A percentile compares a stretch with the other conserved stretches of the same genome.
Conservation (phyloP, 2,329 filamentous ascomycete genomes). For the Arthroderma sp. region DNA sequence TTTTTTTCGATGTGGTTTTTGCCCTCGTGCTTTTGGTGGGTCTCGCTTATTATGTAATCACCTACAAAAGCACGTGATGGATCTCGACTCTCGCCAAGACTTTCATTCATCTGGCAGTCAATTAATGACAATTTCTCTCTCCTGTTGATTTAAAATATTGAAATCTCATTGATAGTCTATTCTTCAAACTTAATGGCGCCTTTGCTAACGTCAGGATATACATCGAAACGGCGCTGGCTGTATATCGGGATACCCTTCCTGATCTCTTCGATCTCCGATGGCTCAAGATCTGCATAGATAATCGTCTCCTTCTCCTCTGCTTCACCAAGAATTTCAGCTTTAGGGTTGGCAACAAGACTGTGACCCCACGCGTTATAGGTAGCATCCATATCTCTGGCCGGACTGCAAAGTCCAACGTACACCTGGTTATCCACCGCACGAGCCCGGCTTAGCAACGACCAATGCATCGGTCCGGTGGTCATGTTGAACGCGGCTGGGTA, state of each 20-base stretch:
- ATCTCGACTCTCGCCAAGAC: background rate
- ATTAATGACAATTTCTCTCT: background rate
- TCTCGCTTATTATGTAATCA: constrained; percentile 8
- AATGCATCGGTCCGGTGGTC: constrained; percentile 85
- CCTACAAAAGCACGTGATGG: background rate
- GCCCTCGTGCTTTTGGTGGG: constrained; percentile 3
- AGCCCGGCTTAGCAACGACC: constrained; percentile 68
- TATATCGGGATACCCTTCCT: constrained; percentile 74
- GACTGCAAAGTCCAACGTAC: constrained; percentile 85
- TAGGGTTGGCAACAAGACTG: constrained; percentile 74
- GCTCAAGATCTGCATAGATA: constrained; percentile 58
- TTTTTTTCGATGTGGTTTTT: background rate
- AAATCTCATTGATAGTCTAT: constrained; percentile 6
- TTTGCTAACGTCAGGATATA: constrained; percentile 79
- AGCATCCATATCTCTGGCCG: constrained; percentile 63
- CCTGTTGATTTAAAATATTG: background rate
- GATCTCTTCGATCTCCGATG: constrained; percentile 56
- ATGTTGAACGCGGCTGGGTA: constrained; percentile 97
- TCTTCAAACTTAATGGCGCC: constrained; percentile 36
- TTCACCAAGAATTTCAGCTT: constrained; percentile 68
- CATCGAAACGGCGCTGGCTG: constrained; percentile 78
- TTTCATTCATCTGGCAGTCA: background rate
- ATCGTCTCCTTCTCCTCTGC: constrained; percentile 66
- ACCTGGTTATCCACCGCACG: constrained; percentile 88
- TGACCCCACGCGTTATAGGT: constrained; percentile 87